phyloP scores from a whole-genome alignment of 169 alveolate genomes.

The Plasmodium vivax region DNA sequence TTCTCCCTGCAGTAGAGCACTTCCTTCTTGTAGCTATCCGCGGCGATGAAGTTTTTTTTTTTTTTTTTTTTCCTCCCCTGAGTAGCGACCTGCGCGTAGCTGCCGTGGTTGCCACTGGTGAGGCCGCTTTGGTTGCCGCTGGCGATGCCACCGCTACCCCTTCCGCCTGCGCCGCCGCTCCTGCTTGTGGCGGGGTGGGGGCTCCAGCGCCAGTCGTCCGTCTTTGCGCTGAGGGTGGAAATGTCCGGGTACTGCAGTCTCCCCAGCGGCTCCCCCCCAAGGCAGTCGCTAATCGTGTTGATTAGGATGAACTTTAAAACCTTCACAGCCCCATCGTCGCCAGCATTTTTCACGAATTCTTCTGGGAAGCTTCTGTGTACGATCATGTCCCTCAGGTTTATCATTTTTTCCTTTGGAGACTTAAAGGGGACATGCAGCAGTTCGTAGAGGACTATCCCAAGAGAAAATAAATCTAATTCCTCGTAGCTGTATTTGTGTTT shows the following conservation, averaged over 20 bases:
- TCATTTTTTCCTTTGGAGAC: constrained; percentile 25
- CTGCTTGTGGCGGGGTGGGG: not conserved
- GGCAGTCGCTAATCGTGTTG: constrained; percentile 15
- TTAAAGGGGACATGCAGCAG: constrained; percentile 48
- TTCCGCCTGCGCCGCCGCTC: not conserved
- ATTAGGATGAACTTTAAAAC: constrained; percentile 56
- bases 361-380: constrained; percentile 16
- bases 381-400: constrained; percentile 31
- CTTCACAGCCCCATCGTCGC: constrained; percentile 39
- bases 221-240: constrained; percentile 1
- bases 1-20: not conserved
- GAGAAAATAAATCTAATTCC: constrained; percentile 44
- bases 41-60: not conserved
- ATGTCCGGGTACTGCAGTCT: constrained; percentile 31
- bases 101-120: not conserved
- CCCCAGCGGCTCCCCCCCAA: not conserved
- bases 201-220: not conserved
- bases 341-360: constrained; percentile 2
- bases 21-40: not conserved
- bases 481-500: constrained; percentile 42
- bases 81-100: not conserved
- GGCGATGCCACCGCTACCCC: not conserved
- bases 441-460: constrained; percentile 54
- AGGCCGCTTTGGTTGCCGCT: not conserved
- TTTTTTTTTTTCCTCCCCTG: not conserved